Conservation (phyloP, 805 yeast genomes). For the Saccharomycopsis fermentans region DNA sequence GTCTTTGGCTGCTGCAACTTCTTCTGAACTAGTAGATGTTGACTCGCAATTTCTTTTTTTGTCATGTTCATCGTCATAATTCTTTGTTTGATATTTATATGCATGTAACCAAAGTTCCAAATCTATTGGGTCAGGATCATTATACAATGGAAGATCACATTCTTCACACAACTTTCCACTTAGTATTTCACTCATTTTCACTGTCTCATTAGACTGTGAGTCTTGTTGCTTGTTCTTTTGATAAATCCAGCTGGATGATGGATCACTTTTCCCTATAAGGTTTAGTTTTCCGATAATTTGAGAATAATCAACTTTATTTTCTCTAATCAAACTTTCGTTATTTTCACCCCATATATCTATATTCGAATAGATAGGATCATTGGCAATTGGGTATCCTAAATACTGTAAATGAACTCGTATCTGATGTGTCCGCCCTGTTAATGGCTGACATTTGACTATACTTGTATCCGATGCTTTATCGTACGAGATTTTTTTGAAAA, state of each 20-base stretch:
- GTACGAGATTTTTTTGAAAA: constrained; percentile 59
- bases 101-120: constrained; percentile 90
- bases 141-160: constrained; percentile 62
- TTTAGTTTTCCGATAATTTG: constrained; percentile 42
- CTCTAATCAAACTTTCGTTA: constrained; percentile 43
- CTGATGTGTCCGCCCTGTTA: constrained; percentile 93
- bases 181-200: constrained; percentile 51
- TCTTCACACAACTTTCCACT: constrained; percentile 48
- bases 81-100: constrained; percentile 47
- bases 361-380: constrained; percentile 76
- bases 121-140: constrained; percentile 86
- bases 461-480: constrained; percentile 51
- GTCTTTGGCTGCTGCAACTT: neutral
- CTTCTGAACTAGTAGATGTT: neutral
- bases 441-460: constrained; percentile 77
- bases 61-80: constrained; percentile 1
- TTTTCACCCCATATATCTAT: constrained; percentile 67
- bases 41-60: neutral
- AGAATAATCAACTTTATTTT: constrained; percentile 40
- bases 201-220: neutral
- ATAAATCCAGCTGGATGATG: constrained; percentile 60
- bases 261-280: constrained; percentile 56
- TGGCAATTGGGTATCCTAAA: constrained; percentile 73
- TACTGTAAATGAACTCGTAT: constrained; percentile 87
- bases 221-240: constrained; percentile 23